These are phyloP conservation scores for Venustampulla echinocandica DNA, from an alignment of 495 filamentous ascomycete genomes.

Conservation along the genomic window DNA sequence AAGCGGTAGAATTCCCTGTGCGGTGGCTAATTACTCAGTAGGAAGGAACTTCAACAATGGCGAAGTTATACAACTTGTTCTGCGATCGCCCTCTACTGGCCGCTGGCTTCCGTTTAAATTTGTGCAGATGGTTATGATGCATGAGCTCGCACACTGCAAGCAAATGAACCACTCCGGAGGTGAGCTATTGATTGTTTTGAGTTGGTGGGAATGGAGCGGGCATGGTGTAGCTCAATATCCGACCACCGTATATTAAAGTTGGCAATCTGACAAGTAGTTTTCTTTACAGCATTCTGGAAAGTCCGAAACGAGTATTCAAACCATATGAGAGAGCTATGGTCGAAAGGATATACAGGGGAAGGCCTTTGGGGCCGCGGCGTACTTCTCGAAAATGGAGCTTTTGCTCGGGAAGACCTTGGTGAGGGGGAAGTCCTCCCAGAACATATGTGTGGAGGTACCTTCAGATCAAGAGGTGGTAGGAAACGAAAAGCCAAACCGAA, in stretches of 20 bases:
- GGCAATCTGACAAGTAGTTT: not conserved
- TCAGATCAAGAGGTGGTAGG: slow-evolving; percentile 43
- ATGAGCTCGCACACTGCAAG: slow-evolving; percentile 68
- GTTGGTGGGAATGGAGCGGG: too few species aligned
- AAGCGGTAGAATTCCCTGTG: too few species aligned
- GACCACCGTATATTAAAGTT: too few species aligned
- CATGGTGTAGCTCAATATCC: too few species aligned
- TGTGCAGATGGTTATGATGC: slow-evolving; percentile 84
- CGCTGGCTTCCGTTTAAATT: slow-evolving; percentile 67
- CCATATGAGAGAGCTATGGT: slow-evolving; percentile 57
- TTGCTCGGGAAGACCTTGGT: slow-evolving; percentile 40
- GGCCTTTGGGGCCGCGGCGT: slow-evolving; percentile 67
- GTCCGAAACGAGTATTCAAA: slow-evolving; percentile 57
- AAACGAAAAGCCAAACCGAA: slow-evolving; percentile 42
- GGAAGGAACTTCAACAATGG: slow-evolving; percentile 79
- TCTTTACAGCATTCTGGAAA: slow-evolving; percentile 50
- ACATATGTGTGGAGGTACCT: slow-evolving; percentile 63
- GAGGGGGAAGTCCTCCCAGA: slow-evolving; percentile 47
- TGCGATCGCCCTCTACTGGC: slow-evolving; percentile 49
- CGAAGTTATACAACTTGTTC: slow-evolving; percentile 73
- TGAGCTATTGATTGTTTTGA: too few species aligned
- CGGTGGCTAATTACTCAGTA: too few species aligned
- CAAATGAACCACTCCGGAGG: slow-evolving; percentile 65
- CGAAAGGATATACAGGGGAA: slow-evolving; percentile 59
- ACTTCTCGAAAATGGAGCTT: slow-evolving; percentile 48